Conservation (phyloP, 495 filamentous ascomycete species). For the Penicillium steckii region DNA sequence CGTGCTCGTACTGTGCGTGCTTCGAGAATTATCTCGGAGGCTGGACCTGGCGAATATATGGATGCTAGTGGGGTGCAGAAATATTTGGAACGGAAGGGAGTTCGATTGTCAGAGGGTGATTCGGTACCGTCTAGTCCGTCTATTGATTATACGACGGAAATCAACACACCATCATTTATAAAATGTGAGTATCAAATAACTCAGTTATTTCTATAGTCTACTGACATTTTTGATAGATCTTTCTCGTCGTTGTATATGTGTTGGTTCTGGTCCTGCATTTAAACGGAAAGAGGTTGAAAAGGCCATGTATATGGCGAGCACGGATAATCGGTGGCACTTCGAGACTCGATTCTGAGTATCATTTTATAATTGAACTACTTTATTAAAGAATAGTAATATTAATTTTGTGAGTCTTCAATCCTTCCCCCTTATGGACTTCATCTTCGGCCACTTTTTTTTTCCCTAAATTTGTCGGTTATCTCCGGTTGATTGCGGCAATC, state of each 20-base stretch:
- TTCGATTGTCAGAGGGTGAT: slow-evolving; percentile 11
- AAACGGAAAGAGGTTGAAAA: slow-evolving; percentile 27
- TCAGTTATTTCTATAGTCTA: neutral
- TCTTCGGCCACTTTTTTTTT: no score
- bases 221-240: slow-evolving; percentile 22
- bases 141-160: slow-evolving; percentile 8
- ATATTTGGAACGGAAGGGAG: slow-evolving; percentile 21
- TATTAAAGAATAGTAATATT: neutral
- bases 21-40: slow-evolving; percentile 25
- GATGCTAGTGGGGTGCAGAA: slow-evolving; percentile 33
- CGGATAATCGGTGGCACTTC: slow-evolving; percentile 20
- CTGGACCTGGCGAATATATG: slow-evolving; percentile 22
- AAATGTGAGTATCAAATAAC: slow-evolving; percentile 20
- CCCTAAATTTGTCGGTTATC: no score
- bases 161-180: slow-evolving; percentile 24
- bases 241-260: slow-evolving; percentile 20
- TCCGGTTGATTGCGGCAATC: no score
- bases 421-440: no score
- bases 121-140: slow-evolving; percentile 9
- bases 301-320: slow-evolving; percentile 22
- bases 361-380: neutral
- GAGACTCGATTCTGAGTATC: neutral
- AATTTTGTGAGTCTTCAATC: no score
- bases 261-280: slow-evolving; percentile 31
- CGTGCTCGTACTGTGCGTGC: slow-evolving; percentile 14